Evolutionary conservation across 140 eudicot genomes (phyloP).

Genomic region (Oenanthe javanica): DNA sequence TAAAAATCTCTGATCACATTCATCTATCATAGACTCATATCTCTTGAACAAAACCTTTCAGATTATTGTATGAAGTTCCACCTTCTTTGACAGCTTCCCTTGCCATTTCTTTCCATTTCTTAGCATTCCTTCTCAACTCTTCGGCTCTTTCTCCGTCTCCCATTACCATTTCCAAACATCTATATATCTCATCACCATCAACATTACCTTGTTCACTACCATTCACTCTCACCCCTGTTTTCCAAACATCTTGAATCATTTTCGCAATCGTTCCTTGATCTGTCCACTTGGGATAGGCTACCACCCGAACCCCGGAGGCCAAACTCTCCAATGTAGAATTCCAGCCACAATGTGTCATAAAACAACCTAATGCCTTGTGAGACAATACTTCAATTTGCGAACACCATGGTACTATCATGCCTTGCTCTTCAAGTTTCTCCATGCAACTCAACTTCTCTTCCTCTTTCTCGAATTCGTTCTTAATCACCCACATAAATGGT

Average conservation of each 20-base stretch:
- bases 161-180: conserved; percentile 23
- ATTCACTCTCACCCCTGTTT: conserved; percentile 34
- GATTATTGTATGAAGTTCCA: conserved; percentile 34
- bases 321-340: conserved; percentile 17
- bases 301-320: conserved; percentile 42
- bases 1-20: too few relatives aligned
- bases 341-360: background rate
- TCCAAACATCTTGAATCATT: conserved; percentile 46
- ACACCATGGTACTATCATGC: background rate
- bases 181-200: conserved; percentile 29
- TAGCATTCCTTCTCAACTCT: conserved; percentile 25
- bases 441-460: background rate
- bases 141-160: conserved; percentile 19
- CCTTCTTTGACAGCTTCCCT: conserved; percentile 37
- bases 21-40: background rate
- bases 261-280: conserved; percentile 55
- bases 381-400: background rate
- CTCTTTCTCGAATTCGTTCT: conserved; percentile 8
- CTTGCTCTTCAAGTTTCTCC: conserved; percentile 10
- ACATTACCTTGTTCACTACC: conserved; percentile 33
- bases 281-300: conserved; percentile 41
- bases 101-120: conserved; percentile 45
- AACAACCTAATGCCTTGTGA: conserved; percentile 6
- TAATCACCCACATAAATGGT: conserved; percentile 50
- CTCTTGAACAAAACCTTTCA: conserved; percentile 21